A percentile compares a stretch with the other conserved stretches of the same genome.
Evolutionary conservation across 768 basidiomycete species (phyloP).

Genomic region (Mrakia gelida): DNA sequence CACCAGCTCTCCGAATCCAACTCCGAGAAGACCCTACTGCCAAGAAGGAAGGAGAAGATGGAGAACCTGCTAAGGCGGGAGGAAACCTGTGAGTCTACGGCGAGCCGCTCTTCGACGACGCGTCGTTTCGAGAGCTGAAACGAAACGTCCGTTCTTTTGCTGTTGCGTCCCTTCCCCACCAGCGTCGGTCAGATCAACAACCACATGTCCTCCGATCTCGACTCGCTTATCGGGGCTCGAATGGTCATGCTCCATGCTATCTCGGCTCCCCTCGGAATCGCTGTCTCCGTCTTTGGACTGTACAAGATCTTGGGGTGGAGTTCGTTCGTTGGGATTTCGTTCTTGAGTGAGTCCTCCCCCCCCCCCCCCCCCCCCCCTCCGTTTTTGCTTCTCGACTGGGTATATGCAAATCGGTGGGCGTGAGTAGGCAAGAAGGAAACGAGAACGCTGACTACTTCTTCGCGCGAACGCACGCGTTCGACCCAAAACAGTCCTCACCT

Average conservation of each 20-base stretch:
- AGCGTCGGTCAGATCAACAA: conserved; percentile 73
- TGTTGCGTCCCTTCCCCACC: no score
- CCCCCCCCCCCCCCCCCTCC: no score
- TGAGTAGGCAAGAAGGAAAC: no score
- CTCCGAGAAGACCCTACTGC: conserved; percentile 52
- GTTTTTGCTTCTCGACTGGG: no score
- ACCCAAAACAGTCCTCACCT: conserved; percentile 47
- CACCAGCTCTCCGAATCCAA: conserved; percentile 56
- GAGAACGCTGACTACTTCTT: neutral
- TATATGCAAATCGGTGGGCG: no score
- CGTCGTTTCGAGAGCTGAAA: neutral
- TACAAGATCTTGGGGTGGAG: conserved; percentile 56
- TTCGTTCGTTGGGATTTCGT: conserved; percentile 57
- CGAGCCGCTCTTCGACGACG: conserved; percentile 12
- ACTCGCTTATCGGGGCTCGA: conserved; percentile 47
- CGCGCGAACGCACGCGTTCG: neutral
- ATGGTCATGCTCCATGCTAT: conserved; percentile 43
- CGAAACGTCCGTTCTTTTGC: no score
- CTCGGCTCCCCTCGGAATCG: conserved; percentile 49
- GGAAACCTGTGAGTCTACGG: conserved; percentile 4
- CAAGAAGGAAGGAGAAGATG: conserved; percentile 27
- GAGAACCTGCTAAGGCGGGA: conserved; percentile 6
- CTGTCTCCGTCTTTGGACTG: conserved; percentile 48
- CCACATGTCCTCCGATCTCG: conserved; percentile 62
- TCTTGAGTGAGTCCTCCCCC: conserved; percentile 46